These are phyloP conservation scores for Leishmania major DNA, from an alignment of 208 protist genomes.

Conservation along the genomic window DNA sequence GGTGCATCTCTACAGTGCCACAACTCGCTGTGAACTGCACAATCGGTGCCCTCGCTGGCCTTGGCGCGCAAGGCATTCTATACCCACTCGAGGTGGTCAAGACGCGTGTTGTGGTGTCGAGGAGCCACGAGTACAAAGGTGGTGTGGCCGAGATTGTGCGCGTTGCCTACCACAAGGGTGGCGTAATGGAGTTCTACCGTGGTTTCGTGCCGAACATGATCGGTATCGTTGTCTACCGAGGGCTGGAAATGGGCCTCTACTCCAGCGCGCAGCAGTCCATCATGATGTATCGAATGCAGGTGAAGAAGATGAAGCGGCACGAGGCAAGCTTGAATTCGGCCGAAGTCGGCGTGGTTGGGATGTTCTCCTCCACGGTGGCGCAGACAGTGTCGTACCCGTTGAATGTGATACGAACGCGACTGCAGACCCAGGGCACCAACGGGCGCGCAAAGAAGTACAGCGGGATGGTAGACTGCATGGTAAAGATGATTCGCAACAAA, in stretches of 20 bases:
- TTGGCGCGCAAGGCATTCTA: slow-evolving; percentile 84
- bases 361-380: slow-evolving; percentile 79
- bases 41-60: slow-evolving; percentile 81
- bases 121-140: slow-evolving; percentile 66
- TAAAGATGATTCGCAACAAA: slow-evolving; percentile 77
- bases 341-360: slow-evolving; percentile 76
- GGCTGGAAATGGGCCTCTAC: slow-evolving; percentile 90
- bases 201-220: slow-evolving; percentile 88
- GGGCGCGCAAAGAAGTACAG: slow-evolving; percentile 76
- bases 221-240: slow-evolving; percentile 87
- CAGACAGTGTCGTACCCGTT: slow-evolving; percentile 92
- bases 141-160: slow-evolving; percentile 63
- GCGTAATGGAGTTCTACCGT: slow-evolving; percentile 80
- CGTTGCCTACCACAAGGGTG: slow-evolving; percentile 68
- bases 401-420: slow-evolving; percentile 87
- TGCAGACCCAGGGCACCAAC: slow-evolving; percentile 91
- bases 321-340: slow-evolving; percentile 64
- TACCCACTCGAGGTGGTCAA: slow-evolving; percentile 94
- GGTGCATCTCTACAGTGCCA: slow-evolving; percentile 51
- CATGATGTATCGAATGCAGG: slow-evolving; percentile 85
- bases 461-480: slow-evolving; percentile 89
- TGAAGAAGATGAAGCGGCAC: slow-evolving; percentile 57
- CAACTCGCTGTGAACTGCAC: slow-evolving; percentile 83
- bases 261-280: slow-evolving; percentile 84
- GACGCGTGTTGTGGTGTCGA: slow-evolving; percentile 84